Percentiles rank a stretch among this genome's conserved stretches.
Evolutionary conservation across 2,329 filamentous ascomycete species (phyloP).

Genomic region (Nemania abortiva): DNA sequence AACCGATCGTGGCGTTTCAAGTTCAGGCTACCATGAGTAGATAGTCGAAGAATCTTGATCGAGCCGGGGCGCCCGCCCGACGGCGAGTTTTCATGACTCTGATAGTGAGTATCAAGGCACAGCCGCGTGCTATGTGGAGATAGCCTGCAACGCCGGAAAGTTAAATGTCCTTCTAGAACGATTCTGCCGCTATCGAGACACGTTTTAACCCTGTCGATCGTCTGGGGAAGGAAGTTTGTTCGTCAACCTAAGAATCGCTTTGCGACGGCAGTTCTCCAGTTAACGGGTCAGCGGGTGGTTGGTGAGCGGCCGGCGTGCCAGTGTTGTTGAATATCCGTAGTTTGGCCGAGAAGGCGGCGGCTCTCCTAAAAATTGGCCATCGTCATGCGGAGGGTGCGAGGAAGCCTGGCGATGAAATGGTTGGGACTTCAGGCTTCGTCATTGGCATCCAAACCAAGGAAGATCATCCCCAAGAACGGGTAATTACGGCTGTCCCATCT

Average conservation of each 20-base stretch:
- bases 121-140: conserved; percentile 24
- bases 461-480: neutral
- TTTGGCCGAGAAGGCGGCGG: neutral
- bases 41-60: conserved; percentile 1
- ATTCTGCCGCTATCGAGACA: conserved; percentile 3
- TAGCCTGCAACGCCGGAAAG: neutral
- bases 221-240: conserved; percentile 16
- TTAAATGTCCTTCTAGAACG: conserved; percentile 13
- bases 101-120: conserved; percentile 15
- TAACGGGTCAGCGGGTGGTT: neutral
- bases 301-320: neutral
- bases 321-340: neutral
- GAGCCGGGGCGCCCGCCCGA: neutral
- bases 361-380: neutral
- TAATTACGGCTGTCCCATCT: neutral
- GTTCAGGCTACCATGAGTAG: neutral
- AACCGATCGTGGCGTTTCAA: conserved; percentile 1
- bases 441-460: neutral
- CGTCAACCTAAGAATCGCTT: neutral
- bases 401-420: neutral
- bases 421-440: neutral
- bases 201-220: conserved; percentile 11
- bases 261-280: conserved; percentile 5
- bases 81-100: conserved; percentile 23
- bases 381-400: neutral